Evolutionary conservation across 495 filamentous ascomycete species (phyloP).

Genomic region (Daldinia decipiens): DNA sequence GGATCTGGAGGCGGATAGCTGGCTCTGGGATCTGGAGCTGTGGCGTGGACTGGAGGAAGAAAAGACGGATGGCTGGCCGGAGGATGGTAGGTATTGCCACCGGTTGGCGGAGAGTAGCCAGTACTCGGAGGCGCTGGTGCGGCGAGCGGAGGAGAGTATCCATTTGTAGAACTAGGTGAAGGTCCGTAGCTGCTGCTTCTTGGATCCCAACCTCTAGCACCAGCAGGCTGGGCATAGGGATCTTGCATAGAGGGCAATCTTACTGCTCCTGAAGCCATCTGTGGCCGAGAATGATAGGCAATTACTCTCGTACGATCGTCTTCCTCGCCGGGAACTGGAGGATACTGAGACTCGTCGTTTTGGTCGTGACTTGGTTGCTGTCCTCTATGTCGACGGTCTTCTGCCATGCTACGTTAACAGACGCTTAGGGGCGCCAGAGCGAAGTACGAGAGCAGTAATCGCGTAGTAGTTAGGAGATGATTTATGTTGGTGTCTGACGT

Average conservation of each 20-base stretch:
- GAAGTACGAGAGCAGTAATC: slow-evolving; percentile 31
- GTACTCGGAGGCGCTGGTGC: slow-evolving; percentile 28
- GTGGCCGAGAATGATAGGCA: slow-evolving; percentile 46
- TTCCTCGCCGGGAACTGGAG: slow-evolving; percentile 59
- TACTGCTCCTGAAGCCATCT: slow-evolving; percentile 47
- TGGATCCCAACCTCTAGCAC: slow-evolving; percentile 32
- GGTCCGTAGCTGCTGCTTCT: slow-evolving; percentile 34
- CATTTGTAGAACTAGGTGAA: slow-evolving; percentile 44
- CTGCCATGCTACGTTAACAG: slow-evolving; percentile 54
- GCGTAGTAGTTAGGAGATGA: slow-evolving; percentile 23
- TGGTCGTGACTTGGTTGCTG: slow-evolving; percentile 51
- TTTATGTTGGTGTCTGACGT: slow-evolving; percentile 28
- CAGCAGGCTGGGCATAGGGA: not conserved
- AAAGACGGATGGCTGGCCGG: slow-evolving; percentile 39
- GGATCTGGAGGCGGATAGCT: slow-evolving; percentile 34
- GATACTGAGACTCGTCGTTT: slow-evolving; percentile 57
- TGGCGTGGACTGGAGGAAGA: slow-evolving; percentile 41
- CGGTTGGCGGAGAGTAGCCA: slow-evolving; percentile 41
- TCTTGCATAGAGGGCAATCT: slow-evolving; percentile 55
- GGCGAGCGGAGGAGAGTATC: slow-evolving; percentile 42
- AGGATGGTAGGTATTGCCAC: slow-evolving; percentile 36
- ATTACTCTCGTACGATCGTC: slow-evolving; percentile 54
- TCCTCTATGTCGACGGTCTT: slow-evolving; percentile 54
- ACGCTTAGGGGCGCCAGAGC: slow-evolving; percentile 44
- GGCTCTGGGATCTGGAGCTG: slow-evolving; percentile 38